These are phyloP conservation scores for Mrakia hoshinonis DNA, from an alignment of 768 basidiomycete genomes.

Conservation along the genomic window DNA sequence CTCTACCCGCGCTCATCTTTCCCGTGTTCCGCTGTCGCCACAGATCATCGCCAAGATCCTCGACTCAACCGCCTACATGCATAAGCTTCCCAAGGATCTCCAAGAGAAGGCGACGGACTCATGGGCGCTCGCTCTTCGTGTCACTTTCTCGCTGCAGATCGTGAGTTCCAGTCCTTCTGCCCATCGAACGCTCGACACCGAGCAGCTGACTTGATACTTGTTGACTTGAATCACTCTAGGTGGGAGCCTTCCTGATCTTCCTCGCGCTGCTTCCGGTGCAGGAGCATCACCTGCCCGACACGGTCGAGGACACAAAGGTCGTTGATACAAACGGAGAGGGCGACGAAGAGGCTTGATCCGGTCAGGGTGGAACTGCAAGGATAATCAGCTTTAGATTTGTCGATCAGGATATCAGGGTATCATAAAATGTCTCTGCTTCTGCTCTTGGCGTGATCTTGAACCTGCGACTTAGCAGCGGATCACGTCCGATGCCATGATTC, in stretches of 20 bases:
- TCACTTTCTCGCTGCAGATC: constrained; percentile 36
- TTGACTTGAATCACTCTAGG: too few relatives aligned
- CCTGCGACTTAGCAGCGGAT: too few relatives aligned
- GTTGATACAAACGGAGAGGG: neutral
- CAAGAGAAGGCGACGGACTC: constrained; percentile 32
- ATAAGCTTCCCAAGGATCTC: constrained; percentile 30
- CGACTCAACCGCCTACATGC: constrained; percentile 39
- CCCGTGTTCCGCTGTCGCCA: constrained; percentile 21
- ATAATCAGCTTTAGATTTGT: too few relatives aligned
- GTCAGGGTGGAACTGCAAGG: too few relatives aligned
- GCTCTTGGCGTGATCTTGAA: too few relatives aligned
- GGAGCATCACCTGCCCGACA: constrained; percentile 23
- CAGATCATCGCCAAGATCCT: constrained; percentile 38
- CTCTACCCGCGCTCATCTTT: neutral
- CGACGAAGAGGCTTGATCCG: too few relatives aligned
- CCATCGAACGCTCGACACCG: too few relatives aligned
- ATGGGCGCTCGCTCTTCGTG: constrained; percentile 33
- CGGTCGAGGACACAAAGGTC: constrained; percentile 6
- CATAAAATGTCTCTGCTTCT: too few relatives aligned
- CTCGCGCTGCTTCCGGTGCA: constrained; percentile 20
- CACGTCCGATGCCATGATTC: too few relatives aligned
- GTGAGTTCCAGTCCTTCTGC: too few relatives aligned
- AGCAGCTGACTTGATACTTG: too few relatives aligned
- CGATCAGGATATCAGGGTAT: too few relatives aligned
- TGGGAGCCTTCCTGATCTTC: constrained; percentile 7